Percentiles rank a stretch among this genome's conserved stretches.
Conservation (phyloP, 1,284 basidiomycete genomes). For the Chalciporus sp. region DNA sequence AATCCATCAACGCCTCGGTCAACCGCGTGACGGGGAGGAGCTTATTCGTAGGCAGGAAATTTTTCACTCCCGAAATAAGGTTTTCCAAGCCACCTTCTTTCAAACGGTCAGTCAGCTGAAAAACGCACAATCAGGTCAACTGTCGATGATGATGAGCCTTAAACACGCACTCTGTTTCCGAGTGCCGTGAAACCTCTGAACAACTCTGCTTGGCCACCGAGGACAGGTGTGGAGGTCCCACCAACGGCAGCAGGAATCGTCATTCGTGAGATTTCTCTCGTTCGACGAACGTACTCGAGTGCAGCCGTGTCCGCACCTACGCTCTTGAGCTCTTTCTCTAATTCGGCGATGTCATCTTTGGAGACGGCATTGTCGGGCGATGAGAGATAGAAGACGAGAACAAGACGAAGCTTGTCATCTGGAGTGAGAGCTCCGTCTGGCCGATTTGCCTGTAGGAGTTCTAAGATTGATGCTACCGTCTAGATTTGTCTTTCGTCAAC, state of each 20-base stretch:
- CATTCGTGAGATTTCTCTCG: conserved; percentile 91
- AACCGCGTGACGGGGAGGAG: conserved; percentile 91
- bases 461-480: conserved; percentile 81
- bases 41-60: conserved; percentile 96
- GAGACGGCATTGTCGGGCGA: conserved; percentile 78
- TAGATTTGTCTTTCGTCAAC: conserved; percentile 35
- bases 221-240: conserved; percentile 75
- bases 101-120: conserved; percentile 85
- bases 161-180: conserved; percentile 75
- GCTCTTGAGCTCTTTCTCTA: conserved; percentile 84
- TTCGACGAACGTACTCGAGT: conserved; percentile 91
- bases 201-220: conserved; percentile 75
- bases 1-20: conserved; percentile 97
- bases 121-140: background rate
- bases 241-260: conserved; percentile 68
- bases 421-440: conserved; percentile 69
- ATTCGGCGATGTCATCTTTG: conserved; percentile 86
- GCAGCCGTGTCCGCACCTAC: conserved; percentile 82
- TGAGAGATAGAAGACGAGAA: conserved; percentile 93
- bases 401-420: conserved; percentile 90
- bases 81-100: conserved; percentile 96
- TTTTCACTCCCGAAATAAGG: conserved; percentile 96
- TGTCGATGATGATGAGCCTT: conserved; percentile 4
- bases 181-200: conserved; percentile 93
- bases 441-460: conserved; percentile 73